phyloP scores from a whole-genome alignment of 805 yeast genomes.

The Candida arabinofermentans region DNA sequence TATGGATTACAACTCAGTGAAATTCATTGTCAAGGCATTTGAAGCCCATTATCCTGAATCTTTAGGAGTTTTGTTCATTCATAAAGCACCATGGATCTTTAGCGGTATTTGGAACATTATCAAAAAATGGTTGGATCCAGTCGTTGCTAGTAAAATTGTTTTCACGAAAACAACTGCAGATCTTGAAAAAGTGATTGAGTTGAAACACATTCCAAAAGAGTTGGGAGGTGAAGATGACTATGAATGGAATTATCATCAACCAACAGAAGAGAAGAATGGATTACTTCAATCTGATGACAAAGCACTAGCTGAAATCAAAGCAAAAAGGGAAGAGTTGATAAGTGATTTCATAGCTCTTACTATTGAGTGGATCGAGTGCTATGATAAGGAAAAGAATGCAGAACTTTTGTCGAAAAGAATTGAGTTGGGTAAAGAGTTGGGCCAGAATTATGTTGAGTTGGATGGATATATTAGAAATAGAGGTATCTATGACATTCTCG shows the following conservation, averaged over 20 bases:
- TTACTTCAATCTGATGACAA: conserved; percentile 41
- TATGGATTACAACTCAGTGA: conserved; percentile 91
- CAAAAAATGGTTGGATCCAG: conserved; percentile 94
- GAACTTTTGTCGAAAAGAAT: conserved; percentile 51
- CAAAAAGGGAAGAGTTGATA: conserved; percentile 52
- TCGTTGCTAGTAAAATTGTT: conserved; percentile 84
- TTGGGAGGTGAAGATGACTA: conserved; percentile 71
- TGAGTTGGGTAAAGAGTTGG: conserved; percentile 46
- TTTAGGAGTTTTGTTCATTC: conserved; percentile 77
- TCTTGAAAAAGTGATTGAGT: conserved; percentile 56
- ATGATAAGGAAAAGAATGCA: conserved; percentile 45
- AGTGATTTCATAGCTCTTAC: conserved; percentile 61
- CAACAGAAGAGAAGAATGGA: conserved; percentile 56
- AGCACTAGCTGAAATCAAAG: conserved; percentile 37
- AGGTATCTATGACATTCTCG: conserved; percentile 73
- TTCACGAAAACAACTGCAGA: conserved; percentile 75
- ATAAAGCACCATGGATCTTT: conserved; percentile 96
- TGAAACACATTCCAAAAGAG: conserved; percentile 57
- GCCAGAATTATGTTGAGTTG: conserved; percentile 58
- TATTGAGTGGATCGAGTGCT: conserved; percentile 71
- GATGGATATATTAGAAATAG: conserved; percentile 85
- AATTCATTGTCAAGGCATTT: conserved; percentile 81
- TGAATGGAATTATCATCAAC: conserved; percentile 57
- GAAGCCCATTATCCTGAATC: conserved; percentile 98
- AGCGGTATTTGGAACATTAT: conserved; percentile 91